Base-by-base conservation (phyloP, 257 asterid genomes). In the Nicotiana tomentosiformis region DNA sequence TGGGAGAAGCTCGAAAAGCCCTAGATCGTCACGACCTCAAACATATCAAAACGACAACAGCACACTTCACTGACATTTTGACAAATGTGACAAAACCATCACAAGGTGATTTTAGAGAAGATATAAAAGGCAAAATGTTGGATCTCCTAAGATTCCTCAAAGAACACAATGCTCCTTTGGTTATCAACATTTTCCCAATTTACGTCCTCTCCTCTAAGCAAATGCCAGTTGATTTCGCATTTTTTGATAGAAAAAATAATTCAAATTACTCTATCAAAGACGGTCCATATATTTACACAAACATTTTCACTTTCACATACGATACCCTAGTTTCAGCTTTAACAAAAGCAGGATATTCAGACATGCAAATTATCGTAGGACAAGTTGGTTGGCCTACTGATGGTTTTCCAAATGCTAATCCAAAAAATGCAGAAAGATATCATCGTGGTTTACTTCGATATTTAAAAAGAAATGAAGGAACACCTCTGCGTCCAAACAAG, bases 351-450 rank as follows among this genome's bases (percentile, higher is more conserved):
- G 87, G 86, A 3, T 61, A 20, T 6, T n/a, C 79, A 0, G 67
- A 78, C 10, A 1, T 86, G 33, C 26, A 65, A 1, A 32, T 91
- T 8, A 53, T 78, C 5, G 69, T 88, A 0, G 82, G 84, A 35
- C 79, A 68, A 14, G 17, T 89, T 1, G 93, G 93, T 0, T 91
- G 93, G 93, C 93, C 94, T 0, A 92, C 93, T 0, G 94, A 92
- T 20, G 92, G 93, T 10, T 65, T 3, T 56, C 12, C 10, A 1
- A 77, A 85, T 0, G 93, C 90, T 14, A 85, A 26, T 29, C 5
- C 72, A 15, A 10, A 61, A 2, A 17, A 43, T 0, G 91, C 92
- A 0, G 90, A 89, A 80, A 72, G 88, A 18, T 90, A 83, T 78
- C 85, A 39, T 86, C 82, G 80, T 12, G 43, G 81, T 72, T 12